Evolutionary conservation across 768 basidiomycete genomes (phyloP), one percentile per base, ranked within the genome.

Genomic region (Mycena rebaudengoi): DNA sequence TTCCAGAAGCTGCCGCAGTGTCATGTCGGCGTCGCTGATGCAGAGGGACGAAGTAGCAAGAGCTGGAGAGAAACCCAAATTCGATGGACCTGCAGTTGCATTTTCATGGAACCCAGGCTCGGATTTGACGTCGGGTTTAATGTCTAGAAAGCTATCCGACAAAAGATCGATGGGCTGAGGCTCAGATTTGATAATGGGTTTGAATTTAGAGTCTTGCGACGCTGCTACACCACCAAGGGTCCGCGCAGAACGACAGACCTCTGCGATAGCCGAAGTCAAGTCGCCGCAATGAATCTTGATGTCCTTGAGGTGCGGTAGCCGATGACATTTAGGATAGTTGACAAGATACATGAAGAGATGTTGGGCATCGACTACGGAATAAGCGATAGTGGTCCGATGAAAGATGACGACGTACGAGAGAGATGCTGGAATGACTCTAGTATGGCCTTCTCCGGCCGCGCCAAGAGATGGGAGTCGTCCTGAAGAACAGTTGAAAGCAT

Each of bases 341-440:
- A 23, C 32, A 43, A 64, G 62, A 28, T 25, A 57, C 21, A 46
- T n/a, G 62, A 64, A 57, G n/a, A 64, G 62, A 21, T 58, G 32
- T 29, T 64, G 54, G 32, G 62, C 54, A 8, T 51, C 7, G 5
- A 25, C 62, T 64, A 43, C 13, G 28, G 18, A 32, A 53, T 25
- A 43, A 48, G 37, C n/a, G n/a, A n/a, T n/a, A n/a, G 14, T 33
- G 43, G 39, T n/a, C n/a, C n/a, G n/a, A 29, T 29, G 25, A 29
- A 29, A 2, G 39, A 25, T n/a, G 18, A 35, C 18, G 1, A 43
- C 61, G 29, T 41, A 63, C 62, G 25, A 35, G 62, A 64, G 26
- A 64, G 54, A 1, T 26, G 21, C 30, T 29, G 35, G 32, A 64
- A 29, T 26, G 49, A 41, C 5, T 21, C 14, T 20, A 64, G 28